These are phyloP conservation scores for Aspergillus avenaceus DNA, from an alignment of 495 filamentous ascomycete genomes.

Conservation along the genomic window DNA sequence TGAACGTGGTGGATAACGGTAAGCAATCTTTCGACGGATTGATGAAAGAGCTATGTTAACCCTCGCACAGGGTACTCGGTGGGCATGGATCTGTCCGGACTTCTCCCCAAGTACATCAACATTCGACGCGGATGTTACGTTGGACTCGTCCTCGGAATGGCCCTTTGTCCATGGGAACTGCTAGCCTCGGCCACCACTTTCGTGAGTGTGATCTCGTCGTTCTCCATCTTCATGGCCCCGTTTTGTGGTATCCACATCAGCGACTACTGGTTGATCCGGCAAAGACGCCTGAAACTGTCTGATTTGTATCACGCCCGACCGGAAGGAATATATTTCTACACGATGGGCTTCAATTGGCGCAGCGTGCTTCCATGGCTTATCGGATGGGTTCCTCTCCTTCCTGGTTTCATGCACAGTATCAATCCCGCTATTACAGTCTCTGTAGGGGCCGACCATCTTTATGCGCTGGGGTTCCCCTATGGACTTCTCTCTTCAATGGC, in stretches of 20 bases:
- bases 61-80: no score
- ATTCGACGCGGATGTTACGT: constrained; percentile 52
- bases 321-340: constrained; percentile 9
- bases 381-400: no score
- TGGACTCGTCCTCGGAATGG: constrained; percentile 41
- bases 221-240: constrained; percentile 41
- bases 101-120: constrained; percentile 53
- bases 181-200: constrained; percentile 34
- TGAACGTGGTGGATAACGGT: no score
- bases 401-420: no score
- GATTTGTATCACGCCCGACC: constrained; percentile 6
- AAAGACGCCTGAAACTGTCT: constrained; percentile 11
- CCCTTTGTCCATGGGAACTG: constrained; percentile 42
- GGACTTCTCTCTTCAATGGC: no score
- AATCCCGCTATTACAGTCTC: no score
- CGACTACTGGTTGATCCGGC: constrained; percentile 39
- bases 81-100: constrained; percentile 50
- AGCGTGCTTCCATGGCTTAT: constrained; percentile 16
- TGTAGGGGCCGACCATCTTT: no score
- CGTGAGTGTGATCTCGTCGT: constrained; percentile 44
- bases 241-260: constrained; percentile 34
- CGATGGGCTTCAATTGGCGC: constrained; percentile 10
- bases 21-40: no score
- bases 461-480: no score
- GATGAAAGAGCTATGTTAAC: no score